These are phyloP conservation scores for Myriosclerotinia scirpicola DNA, from an alignment of 2,329 filamentous ascomycete species.

Conservation along the genomic window DNA sequence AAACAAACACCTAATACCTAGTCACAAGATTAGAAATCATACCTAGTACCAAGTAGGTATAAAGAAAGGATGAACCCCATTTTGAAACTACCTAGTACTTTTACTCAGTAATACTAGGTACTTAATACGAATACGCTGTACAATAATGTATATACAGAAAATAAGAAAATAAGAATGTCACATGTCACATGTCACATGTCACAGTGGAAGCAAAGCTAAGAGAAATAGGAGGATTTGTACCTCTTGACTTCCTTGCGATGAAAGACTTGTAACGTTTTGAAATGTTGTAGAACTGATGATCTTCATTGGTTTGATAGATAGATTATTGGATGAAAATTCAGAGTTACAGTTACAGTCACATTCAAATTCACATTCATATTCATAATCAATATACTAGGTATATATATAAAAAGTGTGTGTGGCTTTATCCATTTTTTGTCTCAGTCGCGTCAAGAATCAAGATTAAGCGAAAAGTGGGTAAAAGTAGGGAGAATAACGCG, in stretches of 20 bases:
- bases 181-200: no score
- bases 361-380: no score
- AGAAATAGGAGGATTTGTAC: background rate
- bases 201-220: background rate
- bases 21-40: background rate
- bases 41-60: background rate
- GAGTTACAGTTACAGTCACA: background rate
- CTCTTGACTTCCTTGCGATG: background rate
- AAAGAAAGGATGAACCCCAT: no score
- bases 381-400: no score
- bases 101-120: no score
- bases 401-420: background rate
- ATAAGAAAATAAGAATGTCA: background rate
- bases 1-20: no score
- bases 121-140: background rate
- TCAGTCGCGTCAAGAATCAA: slow-evolving; percentile 1
- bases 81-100: no score
- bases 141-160: background rate
- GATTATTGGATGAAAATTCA: background rate
- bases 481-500: slow-evolving; percentile 1
- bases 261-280: background rate
- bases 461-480: slow-evolving; percentile 1
- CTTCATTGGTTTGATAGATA: background rate
- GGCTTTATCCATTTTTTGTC: slow-evolving; percentile 2
- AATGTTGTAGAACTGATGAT: background rate